A percentile compares a stretch with the other conserved stretches of the same genome.
These are phyloP conservation scores for Kuraishia cidri DNA, from an alignment of 805 yeast genomes.

Conservation along the genomic window DNA sequence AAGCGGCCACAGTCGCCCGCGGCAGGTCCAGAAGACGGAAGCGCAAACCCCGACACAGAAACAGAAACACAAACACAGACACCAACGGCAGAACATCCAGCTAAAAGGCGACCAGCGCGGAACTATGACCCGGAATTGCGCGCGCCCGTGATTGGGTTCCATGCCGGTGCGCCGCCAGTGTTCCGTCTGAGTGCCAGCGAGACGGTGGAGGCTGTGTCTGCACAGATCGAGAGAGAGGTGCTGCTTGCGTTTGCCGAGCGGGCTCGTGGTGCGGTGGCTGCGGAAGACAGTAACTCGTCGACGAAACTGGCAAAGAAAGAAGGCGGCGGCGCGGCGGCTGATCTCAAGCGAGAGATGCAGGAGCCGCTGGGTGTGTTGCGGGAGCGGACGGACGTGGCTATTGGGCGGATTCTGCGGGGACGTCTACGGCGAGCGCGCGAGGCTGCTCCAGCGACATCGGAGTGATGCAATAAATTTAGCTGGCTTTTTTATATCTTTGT, in stretches of 20 bases:
- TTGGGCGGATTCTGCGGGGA: conserved; percentile 27
- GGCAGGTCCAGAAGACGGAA: too few species aligned
- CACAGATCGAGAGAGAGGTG: conserved; percentile 15
- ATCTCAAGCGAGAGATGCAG: conserved; percentile 27
- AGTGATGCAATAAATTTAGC: too few species aligned
- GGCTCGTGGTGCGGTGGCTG: conserved; percentile 11
- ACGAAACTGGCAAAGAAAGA: neutral
- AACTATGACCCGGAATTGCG: conserved; percentile 11
- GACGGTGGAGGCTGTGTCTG: conserved; percentile 26
- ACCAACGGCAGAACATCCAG: neutral
- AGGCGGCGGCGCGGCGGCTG: too few species aligned
- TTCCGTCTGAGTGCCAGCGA: conserved; percentile 11
- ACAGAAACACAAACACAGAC: neutral
- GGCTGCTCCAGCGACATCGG: too few species aligned
- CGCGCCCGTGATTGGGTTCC: conserved; percentile 8
- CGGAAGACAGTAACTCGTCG: neutral
- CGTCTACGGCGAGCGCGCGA: conserved; percentile 8
- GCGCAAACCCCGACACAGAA: neutral
- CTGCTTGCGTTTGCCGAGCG: conserved; percentile 10
- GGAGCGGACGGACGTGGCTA: conserved; percentile 30
- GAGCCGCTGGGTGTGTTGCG: conserved; percentile 26
- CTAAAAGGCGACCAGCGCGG: conserved; percentile 5
- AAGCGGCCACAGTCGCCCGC: too few species aligned
- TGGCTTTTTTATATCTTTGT: too few species aligned
- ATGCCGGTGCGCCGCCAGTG: conserved; percentile 11